Conservation (phyloP, 2,329 filamentous ascomycete genomes). For the Neonectria ditissima region DNA sequence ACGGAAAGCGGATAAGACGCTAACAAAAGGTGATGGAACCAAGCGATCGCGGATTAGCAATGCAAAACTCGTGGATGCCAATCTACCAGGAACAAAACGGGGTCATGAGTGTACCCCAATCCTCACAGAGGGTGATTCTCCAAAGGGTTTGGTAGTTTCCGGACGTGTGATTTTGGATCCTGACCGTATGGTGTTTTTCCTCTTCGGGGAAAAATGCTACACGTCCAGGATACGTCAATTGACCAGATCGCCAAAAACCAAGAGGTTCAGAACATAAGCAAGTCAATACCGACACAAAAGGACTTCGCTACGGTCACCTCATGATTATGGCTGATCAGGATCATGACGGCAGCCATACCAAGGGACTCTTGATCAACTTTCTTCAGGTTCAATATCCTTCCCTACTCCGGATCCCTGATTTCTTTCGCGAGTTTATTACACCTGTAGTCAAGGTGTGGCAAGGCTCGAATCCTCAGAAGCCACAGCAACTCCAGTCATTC, state of each 20-base stretch:
- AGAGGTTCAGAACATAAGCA: constrained; percentile 99
- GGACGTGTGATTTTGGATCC: constrained; percentile 95
- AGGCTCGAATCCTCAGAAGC: constrained; percentile 87
- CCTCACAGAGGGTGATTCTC: constrained; percentile 98
- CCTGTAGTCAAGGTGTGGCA: constrained; percentile 99
- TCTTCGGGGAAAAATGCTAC: constrained; percentile 94
- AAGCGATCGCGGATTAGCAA: constrained; percentile 96
- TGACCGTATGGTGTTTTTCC: constrained; percentile 97
- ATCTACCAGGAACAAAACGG: constrained; percentile 92
- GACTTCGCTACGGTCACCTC: constrained; percentile 92
- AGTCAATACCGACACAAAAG: constrained; percentile 87
- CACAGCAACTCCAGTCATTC: constrained; percentile 80
- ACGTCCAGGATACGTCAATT: constrained; percentile 94
- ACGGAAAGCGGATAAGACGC: constrained; percentile 92
- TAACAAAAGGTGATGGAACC: constrained; percentile 94
- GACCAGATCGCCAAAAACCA: constrained; percentile 97
- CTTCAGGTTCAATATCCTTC: constrained; percentile 96
- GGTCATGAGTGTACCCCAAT: constrained; percentile 95
- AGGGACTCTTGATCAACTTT: constrained; percentile 98
- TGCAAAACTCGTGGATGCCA: constrained; percentile 95
- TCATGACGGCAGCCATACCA: constrained; percentile 99
- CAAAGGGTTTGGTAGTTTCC: constrained; percentile 91
- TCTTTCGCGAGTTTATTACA: constrained; percentile 97
- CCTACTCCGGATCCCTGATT: constrained; percentile 87
- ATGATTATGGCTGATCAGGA: constrained; percentile 99